Conservation (phyloP, 23 red algal genomes). For the Gracilaria gracilis region DNA sequence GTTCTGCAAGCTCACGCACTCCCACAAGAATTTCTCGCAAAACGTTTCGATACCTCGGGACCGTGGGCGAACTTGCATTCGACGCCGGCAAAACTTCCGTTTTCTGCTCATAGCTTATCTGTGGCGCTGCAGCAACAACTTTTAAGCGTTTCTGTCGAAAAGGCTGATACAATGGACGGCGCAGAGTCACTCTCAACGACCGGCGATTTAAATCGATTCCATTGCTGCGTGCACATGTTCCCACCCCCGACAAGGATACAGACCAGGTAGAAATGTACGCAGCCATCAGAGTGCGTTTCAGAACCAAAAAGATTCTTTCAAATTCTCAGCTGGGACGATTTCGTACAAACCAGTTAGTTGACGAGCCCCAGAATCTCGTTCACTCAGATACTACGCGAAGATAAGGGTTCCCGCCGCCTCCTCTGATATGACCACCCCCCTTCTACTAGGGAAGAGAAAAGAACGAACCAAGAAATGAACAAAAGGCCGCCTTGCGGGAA, state of each 20-base stretch:
- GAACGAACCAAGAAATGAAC: too few species aligned
- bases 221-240: not conserved
- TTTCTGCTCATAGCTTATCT: not conserved
- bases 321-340: too few species aligned
- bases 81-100: not conserved
- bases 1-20: constrained; percentile 59
- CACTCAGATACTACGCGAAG: too few species aligned
- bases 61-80: not conserved
- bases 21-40: constrained; percentile 54
- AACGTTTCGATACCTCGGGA: not conserved
- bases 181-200: not conserved
- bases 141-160: not conserved
- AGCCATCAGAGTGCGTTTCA: not conserved
- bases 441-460: too few species aligned
- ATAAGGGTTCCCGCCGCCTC: too few species aligned
- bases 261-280: not conserved
- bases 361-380: too few species aligned
- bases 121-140: not conserved
- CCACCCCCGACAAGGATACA: not conserved
- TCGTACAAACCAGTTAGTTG: too few species aligned
- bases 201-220: not conserved
- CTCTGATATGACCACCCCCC: too few species aligned
- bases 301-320: too few species aligned
- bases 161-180: not conserved
- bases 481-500: too few species aligned